Evolutionary conservation across 2,329 filamentous ascomycete genomes (phyloP), one percentile per base, ranked within the genome.

Genomic region (Aspergillus awamori): DNA sequence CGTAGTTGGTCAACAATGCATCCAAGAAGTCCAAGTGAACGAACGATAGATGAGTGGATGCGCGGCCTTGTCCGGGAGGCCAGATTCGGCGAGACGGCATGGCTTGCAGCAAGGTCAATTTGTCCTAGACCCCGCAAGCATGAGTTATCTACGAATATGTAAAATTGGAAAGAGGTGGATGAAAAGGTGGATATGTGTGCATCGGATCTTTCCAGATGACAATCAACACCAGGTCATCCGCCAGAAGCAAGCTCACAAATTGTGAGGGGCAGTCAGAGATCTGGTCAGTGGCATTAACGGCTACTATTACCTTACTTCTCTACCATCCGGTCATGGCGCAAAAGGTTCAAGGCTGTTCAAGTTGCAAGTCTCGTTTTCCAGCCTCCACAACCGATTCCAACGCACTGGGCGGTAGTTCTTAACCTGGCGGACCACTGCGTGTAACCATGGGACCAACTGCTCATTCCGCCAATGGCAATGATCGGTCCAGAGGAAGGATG

Each of bases 391-490:
- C 8, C n/a, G n/a, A 30, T 30, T 30, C 47, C 24, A 51, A 28
- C 26, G 47, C 47, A 30, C 47, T 51, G 47, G 47, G 47, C 47
- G 47, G 30, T 8, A 36, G 39, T 43, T 56, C 36, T 45, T 36
- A n/a, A 45, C 53, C 38, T 41, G 48, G 53, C 49, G 53, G 53
- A 60, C 45, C 22, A 36, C 15, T 30, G 41, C 26, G 15, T 58
- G 49, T 56, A 61, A 58, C 59, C 59, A 41, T 61, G 59, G 59
- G 36, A 60, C 53, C 24, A 45, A 15, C 22, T 30, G 17, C 36
- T 43, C 20, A 20, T 17, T 47, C 7, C 24, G 20, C 58, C 58
- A 60, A 60, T 60, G 52, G 39, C 39, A 54, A 39, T 33, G 28
- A 56, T 47, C 10, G 20, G 30, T 15, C 43, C 54, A 49, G 22